Percentiles rank a stretch among this genome's conserved stretches.
These are phyloP conservation scores for Seminavis robusta DNA, from an alignment of 108 stramenopile species.

Conservation along the genomic window DNA sequence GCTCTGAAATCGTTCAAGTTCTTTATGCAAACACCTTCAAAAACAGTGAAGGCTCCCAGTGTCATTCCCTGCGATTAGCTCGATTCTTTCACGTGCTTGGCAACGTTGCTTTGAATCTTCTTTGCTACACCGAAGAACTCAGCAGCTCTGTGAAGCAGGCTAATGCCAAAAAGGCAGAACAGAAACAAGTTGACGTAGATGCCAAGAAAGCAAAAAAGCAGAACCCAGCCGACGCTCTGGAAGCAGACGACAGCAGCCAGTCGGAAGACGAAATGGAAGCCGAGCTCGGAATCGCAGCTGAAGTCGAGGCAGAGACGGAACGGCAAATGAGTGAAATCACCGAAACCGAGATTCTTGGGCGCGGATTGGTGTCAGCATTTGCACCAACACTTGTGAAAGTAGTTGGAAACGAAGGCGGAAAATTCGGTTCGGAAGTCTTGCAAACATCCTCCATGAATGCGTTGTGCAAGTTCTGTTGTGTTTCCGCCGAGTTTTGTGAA, in stretches of 20 bases:
- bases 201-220: constrained; percentile 38
- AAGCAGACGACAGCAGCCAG: constrained; percentile 12
- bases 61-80: constrained; percentile 74
- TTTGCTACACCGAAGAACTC: constrained; percentile 89
- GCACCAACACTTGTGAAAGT: constrained; percentile 81
- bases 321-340: constrained; percentile 77
- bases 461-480: constrained; percentile 92
- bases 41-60: constrained; percentile 5
- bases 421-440: constrained; percentile 62
- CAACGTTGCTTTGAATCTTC: constrained; percentile 89
- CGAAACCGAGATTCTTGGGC: constrained; percentile 88
- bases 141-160: constrained; percentile 77
- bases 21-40: constrained; percentile 51
- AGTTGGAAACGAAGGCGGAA: constrained; percentile 78
- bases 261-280: constrained; percentile 79
- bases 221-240: neutral
- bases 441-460: constrained; percentile 83
- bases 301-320: constrained; percentile 85
- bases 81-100: constrained; percentile 95
- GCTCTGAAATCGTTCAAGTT: constrained; percentile 71
- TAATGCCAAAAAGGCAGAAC: constrained; percentile 64
- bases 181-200: constrained; percentile 79
- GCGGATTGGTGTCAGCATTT: constrained; percentile 82
- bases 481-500: constrained; percentile 89
- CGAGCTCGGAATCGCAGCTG: constrained; percentile 81